Base-by-base conservation (phyloP, 805 yeast genomes). In the Zygotorulaspora danielsina region DNA sequence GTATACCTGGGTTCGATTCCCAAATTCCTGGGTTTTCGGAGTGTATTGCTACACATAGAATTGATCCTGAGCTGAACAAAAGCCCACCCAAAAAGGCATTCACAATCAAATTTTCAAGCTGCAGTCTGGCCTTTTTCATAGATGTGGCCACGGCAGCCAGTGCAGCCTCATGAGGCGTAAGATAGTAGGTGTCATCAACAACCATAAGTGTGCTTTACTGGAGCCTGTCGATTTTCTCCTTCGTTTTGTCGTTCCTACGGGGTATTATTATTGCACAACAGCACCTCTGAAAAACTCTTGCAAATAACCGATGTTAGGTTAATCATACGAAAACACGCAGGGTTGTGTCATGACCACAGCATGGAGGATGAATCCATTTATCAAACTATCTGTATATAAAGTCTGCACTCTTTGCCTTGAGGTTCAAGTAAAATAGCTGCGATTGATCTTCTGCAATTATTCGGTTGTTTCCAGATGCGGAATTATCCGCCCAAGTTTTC, bases 131-230 rank as follows among this genome's bases (percentile, higher is more conserved):
- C 54, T 84, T 84, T 60, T 84, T 84, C 93, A 84, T 84, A 2
- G 87, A 71, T 0, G 93, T 84, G 6, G 94, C 94, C 13, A 84
- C 90, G 28, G 83, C 81, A 0, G 94, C 93, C 36, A 84, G 61
- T 0, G 93, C 93, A 2, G 90, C 79, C 52, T 84, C 94, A 62
- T 84, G 79, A 5, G 90, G 84, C 3, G 87, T 77, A 35, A 82
- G 70, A 52, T 82, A 84, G 49, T 70, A 64, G 2, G 74, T 65
- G 49, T 77, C 82, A 51, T 65, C 71, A 9, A 59, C 61, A 66
- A 66, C 42, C 47, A 44, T 44, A 28, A 19, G 19, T 22, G 3
- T 29, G 13, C 27, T 18, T 28, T 12, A n/a, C 26, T 7, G 15
- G 10, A n/a, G 18, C 12, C 5, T 17, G 11, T 26, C 20, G 12